phyloP scores from a whole-genome alignment of 768 basidiomycete species.

The Lentinula guzmanii region DNA sequence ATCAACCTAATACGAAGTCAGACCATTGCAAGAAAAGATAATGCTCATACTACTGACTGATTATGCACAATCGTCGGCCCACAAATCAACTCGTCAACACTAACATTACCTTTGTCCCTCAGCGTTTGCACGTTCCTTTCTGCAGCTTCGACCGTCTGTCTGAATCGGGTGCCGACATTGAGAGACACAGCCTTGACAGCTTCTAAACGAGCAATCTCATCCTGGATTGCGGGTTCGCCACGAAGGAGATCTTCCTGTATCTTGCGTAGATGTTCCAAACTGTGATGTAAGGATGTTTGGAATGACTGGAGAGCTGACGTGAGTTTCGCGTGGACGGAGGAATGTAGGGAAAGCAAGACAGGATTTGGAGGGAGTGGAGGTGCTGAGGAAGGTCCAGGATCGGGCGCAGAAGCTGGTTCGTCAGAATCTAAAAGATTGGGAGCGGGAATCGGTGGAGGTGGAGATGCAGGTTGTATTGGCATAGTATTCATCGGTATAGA shows the following conservation, averaged over 20 bases:
- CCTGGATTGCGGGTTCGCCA: constrained; percentile 90
- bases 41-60: constrained; percentile 58
- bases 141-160: constrained; percentile 54
- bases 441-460: constrained; percentile 21
- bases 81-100: constrained; percentile 95
- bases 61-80: constrained; percentile 94
- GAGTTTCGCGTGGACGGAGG: constrained; percentile 71
- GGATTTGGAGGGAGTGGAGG: constrained; percentile 89
- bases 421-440: constrained; percentile 69
- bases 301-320: constrained; percentile 67
- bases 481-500: constrained; percentile 8
- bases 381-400: constrained; percentile 22
- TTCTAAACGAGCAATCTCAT: constrained; percentile 93
- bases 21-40: constrained; percentile 6
- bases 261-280: constrained; percentile 71
- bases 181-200: constrained; percentile 90
- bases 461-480: constrained; percentile 7
- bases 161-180: constrained; percentile 65
- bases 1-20: constrained; percentile 55
- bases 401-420: constrained; percentile 10
- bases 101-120: constrained; percentile 79
- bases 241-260: constrained; percentile 81
- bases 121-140: constrained; percentile 75
- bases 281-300: constrained; percentile 52
- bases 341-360: constrained; percentile 77